Conservation (phyloP, 78 protist species). For the Dictyostelium intermedium region DNA sequence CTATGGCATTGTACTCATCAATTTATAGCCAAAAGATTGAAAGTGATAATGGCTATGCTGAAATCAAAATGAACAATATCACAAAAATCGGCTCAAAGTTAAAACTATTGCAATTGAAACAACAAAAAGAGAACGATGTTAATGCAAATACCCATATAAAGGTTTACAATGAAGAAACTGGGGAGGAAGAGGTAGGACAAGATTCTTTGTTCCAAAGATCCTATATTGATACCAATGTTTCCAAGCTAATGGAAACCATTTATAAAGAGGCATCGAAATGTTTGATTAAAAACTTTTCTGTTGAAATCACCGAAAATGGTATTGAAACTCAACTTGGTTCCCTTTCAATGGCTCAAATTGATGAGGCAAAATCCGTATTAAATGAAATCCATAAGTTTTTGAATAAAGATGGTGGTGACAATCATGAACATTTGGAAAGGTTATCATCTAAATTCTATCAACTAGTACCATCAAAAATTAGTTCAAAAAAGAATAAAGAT, state of each 20-base stretch:
- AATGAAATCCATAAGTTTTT: not conserved
- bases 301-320: slow-evolving; percentile 26
- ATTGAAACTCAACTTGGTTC: slow-evolving; percentile 75
- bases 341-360: slow-evolving; percentile 30
- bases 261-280: slow-evolving; percentile 1
- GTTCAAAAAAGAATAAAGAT: not conserved
- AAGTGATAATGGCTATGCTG: not conserved
- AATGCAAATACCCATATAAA: not conserved
- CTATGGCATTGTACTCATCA: slow-evolving; percentile 4
- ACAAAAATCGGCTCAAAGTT: slow-evolving; percentile 7
- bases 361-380: not conserved
- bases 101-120: not conserved
- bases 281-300: slow-evolving; percentile 14
- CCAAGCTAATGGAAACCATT: not conserved
- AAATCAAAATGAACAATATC: not conserved
- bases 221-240: not conserved
- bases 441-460: not conserved
- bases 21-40: slow-evolving; percentile 17
- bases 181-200: not conserved
- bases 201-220: not conserved
- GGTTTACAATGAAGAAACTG: not conserved
- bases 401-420: not conserved
- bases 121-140: not conserved
- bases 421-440: not conserved
- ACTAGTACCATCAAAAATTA: not conserved